phyloP scores from a whole-genome alignment of 805 yeast genomes.

The Metschnikowia hibisci region DNA sequence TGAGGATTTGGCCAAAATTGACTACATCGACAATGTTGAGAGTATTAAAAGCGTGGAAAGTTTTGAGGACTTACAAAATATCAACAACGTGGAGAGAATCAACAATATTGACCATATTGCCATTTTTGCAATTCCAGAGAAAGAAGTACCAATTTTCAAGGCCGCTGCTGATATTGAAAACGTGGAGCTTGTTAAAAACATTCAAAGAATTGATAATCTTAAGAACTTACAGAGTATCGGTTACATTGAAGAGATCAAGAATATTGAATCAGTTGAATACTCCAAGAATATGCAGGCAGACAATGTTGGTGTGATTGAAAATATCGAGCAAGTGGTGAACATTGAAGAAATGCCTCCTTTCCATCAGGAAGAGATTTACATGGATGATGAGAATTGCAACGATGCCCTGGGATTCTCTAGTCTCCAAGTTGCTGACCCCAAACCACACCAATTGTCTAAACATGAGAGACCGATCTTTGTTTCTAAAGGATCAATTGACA shows the following conservation, averaged over 20 bases:
- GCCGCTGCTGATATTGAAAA: background rate
- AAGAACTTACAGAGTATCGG: background rate
- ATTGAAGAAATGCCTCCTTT: background rate
- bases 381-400: slow-evolving; percentile 1
- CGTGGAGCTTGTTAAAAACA: slow-evolving; percentile 3
- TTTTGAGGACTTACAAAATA: slow-evolving; percentile 1
- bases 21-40: slow-evolving; percentile 2
- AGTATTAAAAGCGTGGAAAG: slow-evolving; percentile 3
- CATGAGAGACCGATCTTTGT: slow-evolving; percentile 1
- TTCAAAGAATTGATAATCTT: background rate
- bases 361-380: background rate
- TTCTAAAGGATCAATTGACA: background rate
- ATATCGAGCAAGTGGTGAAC: slow-evolving; percentile 1
- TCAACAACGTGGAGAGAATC: slow-evolving; percentile 3
- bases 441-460: background rate
- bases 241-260: slow-evolving; percentile 5
- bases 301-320: slow-evolving; percentile 2
- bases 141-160: background rate
- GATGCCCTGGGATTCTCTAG: background rate
- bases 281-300: slow-evolving; percentile 3
- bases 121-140: background rate
- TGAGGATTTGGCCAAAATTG: slow-evolving; percentile 4
- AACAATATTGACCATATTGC: slow-evolving; percentile 2
- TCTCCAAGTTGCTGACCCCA: background rate
- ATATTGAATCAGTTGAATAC: slow-evolving; percentile 2